Evolutionary conservation across 768 basidiomycete species (phyloP).

Genomic region (Brasilioporus rufonigricans): DNA sequence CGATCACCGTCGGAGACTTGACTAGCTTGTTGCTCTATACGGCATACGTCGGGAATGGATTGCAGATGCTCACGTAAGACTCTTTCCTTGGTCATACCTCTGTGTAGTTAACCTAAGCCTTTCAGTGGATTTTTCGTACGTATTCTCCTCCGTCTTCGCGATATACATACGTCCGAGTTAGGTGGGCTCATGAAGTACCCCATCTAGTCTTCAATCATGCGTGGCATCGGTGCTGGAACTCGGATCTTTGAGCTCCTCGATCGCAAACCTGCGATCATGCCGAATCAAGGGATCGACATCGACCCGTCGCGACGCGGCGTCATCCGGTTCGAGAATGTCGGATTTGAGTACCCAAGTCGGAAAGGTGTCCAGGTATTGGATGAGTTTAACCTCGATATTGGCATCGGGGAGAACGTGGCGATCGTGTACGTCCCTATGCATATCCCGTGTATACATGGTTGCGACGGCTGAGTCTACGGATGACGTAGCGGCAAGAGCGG

Average conservation of each 20-base stretch:
- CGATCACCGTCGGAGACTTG: conserved; percentile 89
- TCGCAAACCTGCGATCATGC: conserved; percentile 69
- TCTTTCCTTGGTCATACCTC: neutral
- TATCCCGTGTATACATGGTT: neutral
- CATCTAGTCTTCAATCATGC: conserved; percentile 86
- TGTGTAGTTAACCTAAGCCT: neutral
- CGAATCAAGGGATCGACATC: conserved; percentile 58
- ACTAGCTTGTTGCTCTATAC: conserved; percentile 90
- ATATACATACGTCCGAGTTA: too few species aligned
- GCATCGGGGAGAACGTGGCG: conserved; percentile 84
- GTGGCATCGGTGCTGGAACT: conserved; percentile 88
- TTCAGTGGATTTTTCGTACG: conserved; percentile 40
- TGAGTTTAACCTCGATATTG: conserved; percentile 77
- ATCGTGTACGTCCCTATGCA: conserved; percentile 68
- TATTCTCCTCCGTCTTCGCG: conserved; percentile 6
- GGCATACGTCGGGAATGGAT: conserved; percentile 79
- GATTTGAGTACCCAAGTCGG: conserved; percentile 89
- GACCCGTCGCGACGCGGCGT: conserved; percentile 57
- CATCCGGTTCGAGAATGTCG: conserved; percentile 79
- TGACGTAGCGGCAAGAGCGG: conserved; percentile 79
- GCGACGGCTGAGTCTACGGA: neutral
- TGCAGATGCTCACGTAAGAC: conserved; percentile 75
- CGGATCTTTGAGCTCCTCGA: conserved; percentile 95
- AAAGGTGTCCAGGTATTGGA: conserved; percentile 78
- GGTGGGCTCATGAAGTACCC: conserved; percentile 1